These are phyloP conservation scores for Plasmodium vivax DNA, from an alignment of 169 alveolate species.

Conservation along the genomic window DNA sequence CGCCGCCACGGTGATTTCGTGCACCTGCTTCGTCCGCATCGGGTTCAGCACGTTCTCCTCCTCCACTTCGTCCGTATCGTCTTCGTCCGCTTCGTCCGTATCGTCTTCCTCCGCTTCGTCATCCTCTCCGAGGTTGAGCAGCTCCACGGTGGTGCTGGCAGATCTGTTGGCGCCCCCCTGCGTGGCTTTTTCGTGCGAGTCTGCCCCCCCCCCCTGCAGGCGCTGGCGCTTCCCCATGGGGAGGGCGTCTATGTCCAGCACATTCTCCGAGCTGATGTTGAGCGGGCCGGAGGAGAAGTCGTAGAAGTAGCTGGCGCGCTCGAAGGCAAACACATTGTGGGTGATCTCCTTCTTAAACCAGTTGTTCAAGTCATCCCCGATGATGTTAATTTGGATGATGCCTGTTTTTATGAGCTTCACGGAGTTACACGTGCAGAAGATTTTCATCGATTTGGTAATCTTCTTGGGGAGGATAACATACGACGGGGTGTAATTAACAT, in stretches of 20 bases:
- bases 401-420: constrained; percentile 23
- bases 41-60: constrained; percentile 37
- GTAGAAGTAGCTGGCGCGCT: constrained; percentile 18
- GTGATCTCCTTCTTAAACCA: constrained; percentile 54
- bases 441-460: constrained; percentile 22
- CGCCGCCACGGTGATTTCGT: constrained; percentile 24
- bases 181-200: too few relatives aligned
- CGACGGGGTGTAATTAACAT: constrained; percentile 51
- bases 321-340: constrained; percentile 22
- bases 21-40: constrained; percentile 38
- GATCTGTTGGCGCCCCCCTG: background rate
- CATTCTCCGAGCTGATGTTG: constrained; percentile 61
- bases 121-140: background rate
- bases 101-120: constrained; percentile 2
- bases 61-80: background rate
- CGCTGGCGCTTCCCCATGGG: background rate
- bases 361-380: constrained; percentile 58
- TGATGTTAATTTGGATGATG: constrained; percentile 26
- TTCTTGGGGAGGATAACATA: constrained; percentile 53
- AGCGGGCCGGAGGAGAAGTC: constrained; percentile 53
- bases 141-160: background rate
- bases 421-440: constrained; percentile 55
- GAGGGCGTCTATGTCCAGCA: background rate
- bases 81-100: background rate
- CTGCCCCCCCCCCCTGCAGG: background rate